phyloP scores from a whole-genome alignment of 108 stramenopile genomes.

The Aureococcus anophagefferens region DNA sequence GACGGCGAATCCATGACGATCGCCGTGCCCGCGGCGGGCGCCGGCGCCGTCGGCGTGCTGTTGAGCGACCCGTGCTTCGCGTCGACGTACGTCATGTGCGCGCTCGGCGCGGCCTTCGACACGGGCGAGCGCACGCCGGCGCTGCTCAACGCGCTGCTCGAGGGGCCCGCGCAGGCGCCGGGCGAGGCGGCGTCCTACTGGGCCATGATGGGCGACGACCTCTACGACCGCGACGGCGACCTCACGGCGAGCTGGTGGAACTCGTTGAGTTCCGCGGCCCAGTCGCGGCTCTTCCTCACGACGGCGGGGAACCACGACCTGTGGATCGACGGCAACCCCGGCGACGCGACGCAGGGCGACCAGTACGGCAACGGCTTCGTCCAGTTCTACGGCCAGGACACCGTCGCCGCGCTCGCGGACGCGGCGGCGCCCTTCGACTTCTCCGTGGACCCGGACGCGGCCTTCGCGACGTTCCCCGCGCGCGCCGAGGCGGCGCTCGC shows the following conservation, averaged over 20 bases:
- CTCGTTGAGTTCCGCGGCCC: background rate
- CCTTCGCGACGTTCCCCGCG: background rate
- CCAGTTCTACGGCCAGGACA: conserved; percentile 10
- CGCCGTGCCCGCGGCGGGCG: too few species aligned
- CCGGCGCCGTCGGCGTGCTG: too few species aligned
- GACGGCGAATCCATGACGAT: too few species aligned
- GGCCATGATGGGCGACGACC: conserved; percentile 9
- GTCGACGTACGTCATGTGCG: background rate
- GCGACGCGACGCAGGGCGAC: background rate
- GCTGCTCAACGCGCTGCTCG: conserved; percentile 4
- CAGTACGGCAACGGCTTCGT: conserved; percentile 14
- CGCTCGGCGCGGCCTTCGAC: background rate
- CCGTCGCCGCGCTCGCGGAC: background rate
- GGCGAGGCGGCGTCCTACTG: conserved; percentile 8
- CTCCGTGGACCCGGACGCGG: background rate
- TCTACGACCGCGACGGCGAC: conserved; percentile 9
- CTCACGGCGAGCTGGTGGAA: background rate
- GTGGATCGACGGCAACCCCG: conserved; percentile 8
- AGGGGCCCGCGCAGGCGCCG: too few species aligned
- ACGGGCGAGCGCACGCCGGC: background rate
- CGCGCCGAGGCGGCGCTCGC: background rate
- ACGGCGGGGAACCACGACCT: conserved; percentile 12
- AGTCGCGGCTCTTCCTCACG: background rate
- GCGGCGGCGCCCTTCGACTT: background rate
- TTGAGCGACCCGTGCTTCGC: too few species aligned